Base-by-base conservation (phyloP, 2,329 filamentous ascomycete species). In the Apiospora aurea region DNA sequence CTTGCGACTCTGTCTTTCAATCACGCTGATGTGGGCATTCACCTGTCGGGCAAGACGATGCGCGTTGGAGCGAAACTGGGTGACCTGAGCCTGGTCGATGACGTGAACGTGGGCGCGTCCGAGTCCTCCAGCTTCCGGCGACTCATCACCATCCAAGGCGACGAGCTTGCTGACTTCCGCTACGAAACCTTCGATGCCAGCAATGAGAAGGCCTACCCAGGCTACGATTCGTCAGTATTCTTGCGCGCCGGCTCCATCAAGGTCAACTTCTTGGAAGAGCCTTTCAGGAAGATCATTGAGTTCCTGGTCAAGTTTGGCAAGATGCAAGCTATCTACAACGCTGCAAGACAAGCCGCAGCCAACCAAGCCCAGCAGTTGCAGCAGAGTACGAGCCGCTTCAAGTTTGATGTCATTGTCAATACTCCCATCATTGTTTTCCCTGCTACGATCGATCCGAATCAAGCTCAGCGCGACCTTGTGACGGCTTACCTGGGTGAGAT, bases 291-390 rank as follows among this genome's bases (percentile, higher is more conserved):
- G 83, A 98, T 99, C 75, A 94, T 99, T 82, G 94, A 97, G 76
- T 99, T 99, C 82, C 87, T 97, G 61, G 95, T 99, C 81, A 99
- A 99, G 78, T 99, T 99, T 81, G 96, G 97, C 73, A 97, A 97
- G 83, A 99, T 99, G 96, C 96, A 99, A 82, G 96, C 96, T 29
- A 93, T 99, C 70, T 99, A 97, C 86, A 99, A 99, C 79, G 96
- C 96, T 57, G 96, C 97, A 16, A 91, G 97, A 46, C 94, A 97
- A 82, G 97, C 96, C 51, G 96, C 97, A 2, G 94, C 96, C 51
- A 96, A 94, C 74, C 95, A 98, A 81, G 97, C 96, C 13, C 97
- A 90, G 72, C 95, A 98, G 79, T 90, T 99, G 7, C 96, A 98
- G 79, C 93, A 98, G 78, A 95, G 91, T 78, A 93, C 94, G 0